Conservation (phyloP, 352 stramenopile genomes). For the Phytophthora chlamydospora region DNA sequence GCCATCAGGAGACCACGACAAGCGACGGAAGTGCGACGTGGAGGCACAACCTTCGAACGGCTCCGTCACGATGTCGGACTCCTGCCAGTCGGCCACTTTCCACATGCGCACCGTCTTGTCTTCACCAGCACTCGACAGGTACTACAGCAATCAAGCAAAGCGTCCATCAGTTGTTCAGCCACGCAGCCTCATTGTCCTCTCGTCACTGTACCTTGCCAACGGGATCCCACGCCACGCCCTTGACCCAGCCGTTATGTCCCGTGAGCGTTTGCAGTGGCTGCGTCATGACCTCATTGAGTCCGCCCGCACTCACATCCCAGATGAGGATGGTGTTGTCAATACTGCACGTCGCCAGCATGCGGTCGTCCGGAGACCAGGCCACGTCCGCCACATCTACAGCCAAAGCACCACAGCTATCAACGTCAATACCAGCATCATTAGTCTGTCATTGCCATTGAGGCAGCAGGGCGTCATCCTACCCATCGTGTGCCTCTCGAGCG, state of each 20-base stretch:
- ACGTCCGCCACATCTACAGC: conserved; percentile 81
- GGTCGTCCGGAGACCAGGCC: conserved; percentile 88
- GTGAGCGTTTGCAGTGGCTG: conserved; percentile 80
- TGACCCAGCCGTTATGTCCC: conserved; percentile 88
- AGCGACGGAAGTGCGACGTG: conserved; percentile 82
- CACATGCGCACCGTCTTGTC: conserved; percentile 89
- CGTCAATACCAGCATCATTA: conserved; percentile 13
- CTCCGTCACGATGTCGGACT: conserved; percentile 63
- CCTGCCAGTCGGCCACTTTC: conserved; percentile 83
- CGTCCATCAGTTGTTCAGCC: not conserved
- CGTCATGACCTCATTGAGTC: conserved; percentile 70
- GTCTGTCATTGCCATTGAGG: not conserved
- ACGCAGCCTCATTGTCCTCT: not conserved
- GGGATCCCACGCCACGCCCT: conserved; percentile 87
- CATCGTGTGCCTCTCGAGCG: conserved; percentile 87
- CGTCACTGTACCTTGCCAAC: conserved; percentile 67
- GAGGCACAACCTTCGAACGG: conserved; percentile 82
- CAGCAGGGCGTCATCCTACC: conserved; percentile 30
- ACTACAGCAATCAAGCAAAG: conserved; percentile 39
- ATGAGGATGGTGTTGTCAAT: conserved; percentile 91
- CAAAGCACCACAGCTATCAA: conserved; percentile 2
- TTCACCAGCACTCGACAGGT: conserved; percentile 85
- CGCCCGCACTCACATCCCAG: conserved; percentile 73
- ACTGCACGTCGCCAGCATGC: conserved; percentile 88
- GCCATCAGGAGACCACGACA: conserved; percentile 87